phyloP scores from a whole-genome alignment of 257 asterid species.

The Scutellaria baicalensis region DNA sequence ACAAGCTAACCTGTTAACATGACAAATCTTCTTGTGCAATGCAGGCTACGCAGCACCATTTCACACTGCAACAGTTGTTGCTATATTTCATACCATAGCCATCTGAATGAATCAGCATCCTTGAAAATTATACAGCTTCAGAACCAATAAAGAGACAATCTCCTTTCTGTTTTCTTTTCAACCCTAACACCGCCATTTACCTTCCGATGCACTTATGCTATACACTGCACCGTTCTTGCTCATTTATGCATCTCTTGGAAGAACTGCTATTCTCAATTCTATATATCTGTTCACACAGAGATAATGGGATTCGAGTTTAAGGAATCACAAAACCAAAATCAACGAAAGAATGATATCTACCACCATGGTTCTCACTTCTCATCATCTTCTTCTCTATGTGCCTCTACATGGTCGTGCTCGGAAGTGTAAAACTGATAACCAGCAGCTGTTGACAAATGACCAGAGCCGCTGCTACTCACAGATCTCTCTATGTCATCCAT shows the following conservation, averaged over 20 bases:
- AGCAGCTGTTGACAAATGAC: conserved; percentile 47
- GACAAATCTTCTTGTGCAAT: no score
- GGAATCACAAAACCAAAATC: not conserved
- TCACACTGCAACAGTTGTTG: no score
- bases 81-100: no score
- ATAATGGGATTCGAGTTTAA: not conserved
- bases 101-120: not conserved
- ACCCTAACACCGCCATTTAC: not conserved
- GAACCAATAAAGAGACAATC: no score
- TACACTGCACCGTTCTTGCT: not conserved
- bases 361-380: conserved; percentile 19
- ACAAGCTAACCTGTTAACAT: no score
- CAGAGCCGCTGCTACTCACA: conserved; percentile 60
- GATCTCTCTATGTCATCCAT: conserved; percentile 68
- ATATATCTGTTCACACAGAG: not conserved
- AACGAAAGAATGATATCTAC: conserved; percentile 8
- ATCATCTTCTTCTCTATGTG: not conserved
- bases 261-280: not conserved
- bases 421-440: conserved; percentile 50
- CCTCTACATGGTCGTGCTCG: conserved; percentile 18
- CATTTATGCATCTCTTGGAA: not conserved
- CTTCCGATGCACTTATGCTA: not conserved
- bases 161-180: not conserved
- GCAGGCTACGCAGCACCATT: no score
- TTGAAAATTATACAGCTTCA: not conserved